Conservation (phyloP, 768 basidiomycete genomes). For the Suillus bovinus region DNA sequence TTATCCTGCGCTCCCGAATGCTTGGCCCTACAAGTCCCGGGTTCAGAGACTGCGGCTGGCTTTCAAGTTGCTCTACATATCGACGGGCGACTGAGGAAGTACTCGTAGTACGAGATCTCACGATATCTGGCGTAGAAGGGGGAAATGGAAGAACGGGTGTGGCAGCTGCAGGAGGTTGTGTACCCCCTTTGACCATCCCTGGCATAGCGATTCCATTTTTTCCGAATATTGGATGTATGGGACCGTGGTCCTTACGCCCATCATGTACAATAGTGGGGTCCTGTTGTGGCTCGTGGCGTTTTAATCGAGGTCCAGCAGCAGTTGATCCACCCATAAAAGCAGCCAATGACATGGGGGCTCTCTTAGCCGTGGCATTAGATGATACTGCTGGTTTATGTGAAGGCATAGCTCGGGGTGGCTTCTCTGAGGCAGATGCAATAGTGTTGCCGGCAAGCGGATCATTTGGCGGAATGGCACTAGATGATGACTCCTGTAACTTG, state of each 20-base stretch:
- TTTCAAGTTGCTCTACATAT: conserved; percentile 41
- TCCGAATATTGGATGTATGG: conserved; percentile 77
- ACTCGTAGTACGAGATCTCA: conserved; percentile 34
- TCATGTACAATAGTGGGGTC: conserved; percentile 69
- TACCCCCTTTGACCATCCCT: conserved; percentile 47
- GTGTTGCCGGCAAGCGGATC: conserved; percentile 14
- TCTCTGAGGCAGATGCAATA: conserved; percentile 6
- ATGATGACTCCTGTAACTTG: conserved; percentile 21
- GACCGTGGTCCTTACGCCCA: conserved; percentile 50
- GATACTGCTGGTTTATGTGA: conserved; percentile 14
- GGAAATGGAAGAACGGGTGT: conserved; percentile 9
- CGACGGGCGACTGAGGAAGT: conserved; percentile 36
- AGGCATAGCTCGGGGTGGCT: conserved; percentile 13
- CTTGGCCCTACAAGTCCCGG: conserved; percentile 25
- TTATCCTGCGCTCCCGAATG: conserved; percentile 51
- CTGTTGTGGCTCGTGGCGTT: conserved; percentile 68
- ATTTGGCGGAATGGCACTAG: conserved; percentile 6
- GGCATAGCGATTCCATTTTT: conserved; percentile 76
- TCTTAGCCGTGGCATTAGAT: conserved; percentile 25
- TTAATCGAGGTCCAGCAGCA: conserved; percentile 73
- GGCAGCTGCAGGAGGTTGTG: conserved; percentile 9
- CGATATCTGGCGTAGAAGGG: conserved; percentile 14
- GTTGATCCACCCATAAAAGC: conserved; percentile 75
- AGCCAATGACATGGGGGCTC: conserved; percentile 67
- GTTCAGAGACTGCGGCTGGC: conserved; percentile 34